phyloP scores from a whole-genome alignment of 352 stramenopile species.

The Globisporangium emineosum region DNA sequence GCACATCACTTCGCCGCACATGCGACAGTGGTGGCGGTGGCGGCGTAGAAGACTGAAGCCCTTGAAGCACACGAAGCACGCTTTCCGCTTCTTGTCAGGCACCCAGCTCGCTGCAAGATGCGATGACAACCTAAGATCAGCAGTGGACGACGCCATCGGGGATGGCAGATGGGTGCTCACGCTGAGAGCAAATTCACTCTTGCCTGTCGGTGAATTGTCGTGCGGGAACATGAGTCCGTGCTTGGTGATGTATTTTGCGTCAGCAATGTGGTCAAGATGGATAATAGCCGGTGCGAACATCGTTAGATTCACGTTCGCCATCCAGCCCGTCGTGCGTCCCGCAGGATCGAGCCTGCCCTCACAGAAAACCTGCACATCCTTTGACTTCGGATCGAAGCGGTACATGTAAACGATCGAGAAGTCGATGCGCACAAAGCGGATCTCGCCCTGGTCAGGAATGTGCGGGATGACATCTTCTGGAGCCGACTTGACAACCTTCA shows the following conservation, averaged over 20 bases:
- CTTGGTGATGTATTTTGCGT: slow-evolving; percentile 83
- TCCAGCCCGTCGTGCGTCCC: slow-evolving; percentile 40
- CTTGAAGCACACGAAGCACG: slow-evolving; percentile 68
- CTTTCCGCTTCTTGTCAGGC: slow-evolving; percentile 54
- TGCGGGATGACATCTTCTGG: slow-evolving; percentile 41
- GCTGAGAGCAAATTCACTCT: slow-evolving; percentile 20
- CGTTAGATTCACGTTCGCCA: slow-evolving; percentile 56
- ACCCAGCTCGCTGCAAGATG: slow-evolving; percentile 48
- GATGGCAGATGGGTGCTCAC: slow-evolving; percentile 34
- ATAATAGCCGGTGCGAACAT: slow-evolving; percentile 58
- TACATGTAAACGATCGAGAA: slow-evolving; percentile 71
- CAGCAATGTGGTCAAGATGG: slow-evolving; percentile 61
- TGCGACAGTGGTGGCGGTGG: slow-evolving; percentile 71
- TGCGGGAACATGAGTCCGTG: slow-evolving; percentile 69
- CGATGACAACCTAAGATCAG: not conserved
- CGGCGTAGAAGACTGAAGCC: slow-evolving; percentile 59
- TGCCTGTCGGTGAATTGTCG: slow-evolving; percentile 7
- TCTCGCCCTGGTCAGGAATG: slow-evolving; percentile 21
- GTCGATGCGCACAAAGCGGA: slow-evolving; percentile 51
- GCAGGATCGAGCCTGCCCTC: slow-evolving; percentile 56
- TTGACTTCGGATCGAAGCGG: slow-evolving; percentile 42
- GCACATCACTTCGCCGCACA: slow-evolving; percentile 78
- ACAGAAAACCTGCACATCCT: slow-evolving; percentile 65
- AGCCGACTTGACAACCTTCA: slow-evolving; percentile 59
- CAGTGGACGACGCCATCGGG: slow-evolving; percentile 21